Percentiles rank a stretch among this genome's conserved stretches.
Evolutionary conservation across 129 eudicot species (phyloP).

Genomic region (Artemisia tridentata): DNA sequence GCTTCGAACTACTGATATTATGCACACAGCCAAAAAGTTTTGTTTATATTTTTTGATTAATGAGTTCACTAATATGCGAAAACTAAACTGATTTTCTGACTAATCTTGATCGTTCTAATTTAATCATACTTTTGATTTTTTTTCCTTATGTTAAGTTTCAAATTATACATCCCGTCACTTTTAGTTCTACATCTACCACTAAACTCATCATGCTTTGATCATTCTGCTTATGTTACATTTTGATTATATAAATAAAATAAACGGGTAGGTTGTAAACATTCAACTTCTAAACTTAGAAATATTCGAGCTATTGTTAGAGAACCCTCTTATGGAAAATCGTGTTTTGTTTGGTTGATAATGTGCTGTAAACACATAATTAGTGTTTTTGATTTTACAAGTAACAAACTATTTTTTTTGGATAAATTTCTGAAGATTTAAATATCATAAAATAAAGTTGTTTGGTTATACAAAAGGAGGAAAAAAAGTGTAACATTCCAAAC

Average conservation of each 20-base stretch:
- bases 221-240: no score
- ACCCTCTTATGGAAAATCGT: background rate
- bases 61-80: no score
- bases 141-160: no score
- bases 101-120: no score
- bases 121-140: no score
- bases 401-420: conserved; percentile 29
- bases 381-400: conserved; percentile 34
- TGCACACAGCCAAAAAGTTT: no score
- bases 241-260: background rate
- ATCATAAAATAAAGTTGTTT: conserved; percentile 22
- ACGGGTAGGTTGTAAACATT: background rate
- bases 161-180: no score
- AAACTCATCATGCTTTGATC: no score
- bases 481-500: conserved; percentile 18
- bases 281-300: conserved; percentile 22
- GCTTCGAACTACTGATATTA: no score
- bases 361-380: conserved; percentile 10
- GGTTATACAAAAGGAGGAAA: conserved; percentile 28
- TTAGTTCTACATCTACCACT: no score
- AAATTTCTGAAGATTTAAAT: conserved; percentile 16
- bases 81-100: no score
- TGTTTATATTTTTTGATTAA: no score
- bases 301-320: conserved; percentile 11
- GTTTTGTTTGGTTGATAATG: conserved; percentile 8